phyloP scores from a whole-genome alignment of 2,329 filamentous ascomycete species.

The Monilinia fructicola region DNA sequence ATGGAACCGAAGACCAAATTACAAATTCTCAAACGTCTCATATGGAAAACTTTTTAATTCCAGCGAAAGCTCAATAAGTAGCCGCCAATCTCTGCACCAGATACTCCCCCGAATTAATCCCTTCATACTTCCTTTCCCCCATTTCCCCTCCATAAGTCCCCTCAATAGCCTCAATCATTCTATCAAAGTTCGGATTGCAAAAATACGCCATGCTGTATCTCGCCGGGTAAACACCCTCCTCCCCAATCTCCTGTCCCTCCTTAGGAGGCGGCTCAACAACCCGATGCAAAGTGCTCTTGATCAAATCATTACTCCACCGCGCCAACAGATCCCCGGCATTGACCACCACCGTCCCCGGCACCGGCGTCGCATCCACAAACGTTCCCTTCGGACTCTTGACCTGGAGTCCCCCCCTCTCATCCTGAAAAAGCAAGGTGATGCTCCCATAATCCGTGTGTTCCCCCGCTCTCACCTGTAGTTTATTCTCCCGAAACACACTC shows the following conservation, averaged over 20 bases:
- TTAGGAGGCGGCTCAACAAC: constrained; percentile 77
- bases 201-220: constrained; percentile 87
- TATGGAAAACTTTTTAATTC: too few species aligned
- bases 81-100: constrained; percentile 73
- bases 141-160: constrained; percentile 58
- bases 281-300: constrained; percentile 86
- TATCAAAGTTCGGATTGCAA: constrained; percentile 67
- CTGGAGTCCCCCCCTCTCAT: constrained; percentile 52
- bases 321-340: constrained; percentile 87
- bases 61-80: constrained; percentile 55
- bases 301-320: constrained; percentile 87
- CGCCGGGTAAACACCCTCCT: constrained; percentile 62
- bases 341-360: constrained; percentile 77
- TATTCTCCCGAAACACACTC: constrained; percentile 52
- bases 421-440: constrained; percentile 56
- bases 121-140: constrained; percentile 73
- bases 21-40: too few species aligned
- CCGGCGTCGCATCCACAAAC: constrained; percentile 82
- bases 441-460: constrained; percentile 55
- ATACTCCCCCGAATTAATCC: constrained; percentile 78
- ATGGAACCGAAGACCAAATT: too few species aligned
- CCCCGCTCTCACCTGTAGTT: constrained; percentile 49
- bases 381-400: constrained; percentile 68
- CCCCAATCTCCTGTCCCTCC: not conserved
- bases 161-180: constrained; percentile 63